A percentile compares a stretch with the other conserved stretches of the same genome.
Evolutionary conservation across 2,329 filamentous ascomycete genomes (phyloP).

Genomic region (Paecilomyces sp.): DNA sequence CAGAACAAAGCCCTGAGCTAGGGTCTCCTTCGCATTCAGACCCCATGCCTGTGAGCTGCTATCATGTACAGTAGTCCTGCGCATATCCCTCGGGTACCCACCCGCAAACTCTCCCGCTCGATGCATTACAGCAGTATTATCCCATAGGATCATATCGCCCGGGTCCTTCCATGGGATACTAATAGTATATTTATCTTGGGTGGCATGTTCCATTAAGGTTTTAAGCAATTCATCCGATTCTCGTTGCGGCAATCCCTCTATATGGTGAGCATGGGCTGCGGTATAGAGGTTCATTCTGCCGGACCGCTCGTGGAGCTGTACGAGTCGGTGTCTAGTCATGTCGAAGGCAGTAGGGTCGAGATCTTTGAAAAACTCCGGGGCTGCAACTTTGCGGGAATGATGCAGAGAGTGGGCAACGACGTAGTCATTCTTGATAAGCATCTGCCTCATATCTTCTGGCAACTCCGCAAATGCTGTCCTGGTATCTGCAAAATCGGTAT

Average conservation of each 20-base stretch:
- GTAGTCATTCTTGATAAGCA: slow-evolving; percentile 35
- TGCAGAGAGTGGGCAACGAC: slow-evolving; percentile 45
- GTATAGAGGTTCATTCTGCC: slow-evolving; percentile 48
- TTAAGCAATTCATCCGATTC: slow-evolving; percentile 28
- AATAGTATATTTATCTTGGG: slow-evolving; percentile 41
- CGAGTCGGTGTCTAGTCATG: slow-evolving; percentile 41
- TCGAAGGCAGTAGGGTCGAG: slow-evolving; percentile 33
- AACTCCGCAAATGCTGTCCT: slow-evolving; percentile 46
- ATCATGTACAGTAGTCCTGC: slow-evolving; percentile 52
- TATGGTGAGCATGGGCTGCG: slow-evolving; percentile 46
- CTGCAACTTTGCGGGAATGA: slow-evolving; percentile 46
- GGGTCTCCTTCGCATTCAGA: slow-evolving; percentile 26
- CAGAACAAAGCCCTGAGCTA: background rate
- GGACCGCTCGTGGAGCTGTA: slow-evolving; percentile 45
- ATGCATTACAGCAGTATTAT: slow-evolving; percentile 53
- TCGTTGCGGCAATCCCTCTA: slow-evolving; percentile 34
- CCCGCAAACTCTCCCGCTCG: slow-evolving; percentile 45
- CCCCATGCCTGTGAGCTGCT: slow-evolving; percentile 36
- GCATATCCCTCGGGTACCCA: slow-evolving; percentile 46
- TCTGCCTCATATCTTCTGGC: slow-evolving; percentile 22
- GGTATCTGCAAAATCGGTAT: slow-evolving; percentile 51
- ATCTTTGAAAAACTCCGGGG: slow-evolving; percentile 43
- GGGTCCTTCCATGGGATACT: slow-evolving; percentile 42
- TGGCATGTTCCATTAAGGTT: slow-evolving; percentile 37
- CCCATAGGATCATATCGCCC: slow-evolving; percentile 52